These are phyloP conservation scores for Hygrophoropsis aurantiaca DNA, from an alignment of 768 basidiomycete genomes.

Conservation along the genomic window DNA sequence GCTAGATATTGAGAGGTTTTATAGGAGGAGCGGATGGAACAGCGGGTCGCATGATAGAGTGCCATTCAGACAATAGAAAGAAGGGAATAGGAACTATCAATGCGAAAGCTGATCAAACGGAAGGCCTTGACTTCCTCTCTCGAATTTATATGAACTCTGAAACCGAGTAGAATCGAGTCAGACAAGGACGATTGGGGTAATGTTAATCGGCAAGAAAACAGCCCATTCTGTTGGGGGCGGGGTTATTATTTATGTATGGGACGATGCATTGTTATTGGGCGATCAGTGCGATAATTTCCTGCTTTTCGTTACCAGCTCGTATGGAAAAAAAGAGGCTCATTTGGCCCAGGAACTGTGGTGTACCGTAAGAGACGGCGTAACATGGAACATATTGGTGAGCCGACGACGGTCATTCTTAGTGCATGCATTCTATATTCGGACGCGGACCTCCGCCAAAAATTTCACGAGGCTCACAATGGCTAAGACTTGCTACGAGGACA, in stretches of 20 bases:
- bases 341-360: neutral
- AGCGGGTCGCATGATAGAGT: neutral
- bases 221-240: neutral
- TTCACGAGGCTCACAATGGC: neutral
- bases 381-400: too few species aligned
- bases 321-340: slow-evolving; percentile 7
- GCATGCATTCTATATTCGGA: neutral
- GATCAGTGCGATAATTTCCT: neutral
- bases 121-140: neutral
- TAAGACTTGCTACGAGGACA: too few species aligned
- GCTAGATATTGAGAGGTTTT: slow-evolving; percentile 10
- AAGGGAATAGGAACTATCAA: neutral
- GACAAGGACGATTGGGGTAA: too few species aligned
- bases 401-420: neutral
- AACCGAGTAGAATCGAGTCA: too few species aligned
- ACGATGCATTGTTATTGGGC: slow-evolving; percentile 5
- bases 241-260: neutral
- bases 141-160: too few species aligned
- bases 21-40: slow-evolving; percentile 1
- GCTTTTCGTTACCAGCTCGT: neutral
- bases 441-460: neutral
- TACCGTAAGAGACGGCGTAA: too few species aligned
- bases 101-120: neutral
- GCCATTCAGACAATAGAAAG: neutral
- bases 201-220: neutral